Percentiles rank a stretch among this genome's conserved stretches.
Evolutionary conservation across 83 land plant genomes (phyloP).

Genomic region (Larix sibirica): DNA sequence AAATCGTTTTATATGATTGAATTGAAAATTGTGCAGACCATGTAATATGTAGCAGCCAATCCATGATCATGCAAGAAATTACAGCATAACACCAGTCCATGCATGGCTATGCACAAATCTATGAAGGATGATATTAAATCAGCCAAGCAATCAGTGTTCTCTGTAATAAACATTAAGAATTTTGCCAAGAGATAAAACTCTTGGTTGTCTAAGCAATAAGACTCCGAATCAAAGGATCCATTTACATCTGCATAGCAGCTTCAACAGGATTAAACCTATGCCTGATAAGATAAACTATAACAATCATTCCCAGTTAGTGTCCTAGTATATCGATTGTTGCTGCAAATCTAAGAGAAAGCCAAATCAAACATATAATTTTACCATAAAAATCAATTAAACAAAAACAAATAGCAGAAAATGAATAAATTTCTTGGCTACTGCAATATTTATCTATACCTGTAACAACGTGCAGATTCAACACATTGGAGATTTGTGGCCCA

Average conservation of each 20-base stretch:
- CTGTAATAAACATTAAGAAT: no score
- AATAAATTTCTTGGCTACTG: background rate
- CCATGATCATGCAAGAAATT: no score
- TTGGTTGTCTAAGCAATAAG: no score
- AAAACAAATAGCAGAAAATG: background rate
- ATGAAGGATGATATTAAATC: no score
- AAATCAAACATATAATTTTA: background rate
- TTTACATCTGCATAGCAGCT: slow-evolving; percentile 35
- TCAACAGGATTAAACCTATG: slow-evolving; percentile 33
- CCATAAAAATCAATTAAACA: background rate
- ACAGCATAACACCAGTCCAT: no score
- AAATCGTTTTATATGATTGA: no score
- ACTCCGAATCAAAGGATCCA: slow-evolving; percentile 23
- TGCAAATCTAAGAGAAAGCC: background rate
- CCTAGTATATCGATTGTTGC: background rate
- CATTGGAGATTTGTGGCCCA: slow-evolving; percentile 80
- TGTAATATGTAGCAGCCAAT: no score
- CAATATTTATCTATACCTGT: slow-evolving; percentile 52
- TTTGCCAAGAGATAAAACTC: no score
- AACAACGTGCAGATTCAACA: slow-evolving; percentile 72
- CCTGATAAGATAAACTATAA: slow-evolving; percentile 25
- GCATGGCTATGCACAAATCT: no score
- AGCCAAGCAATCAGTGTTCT: no score
- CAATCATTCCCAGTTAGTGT: slow-evolving; percentile 40
- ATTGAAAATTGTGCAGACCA: no score